These are phyloP conservation scores for Dioszegia hungarica DNA, from an alignment of 768 basidiomycete species.

Conservation along the genomic window DNA sequence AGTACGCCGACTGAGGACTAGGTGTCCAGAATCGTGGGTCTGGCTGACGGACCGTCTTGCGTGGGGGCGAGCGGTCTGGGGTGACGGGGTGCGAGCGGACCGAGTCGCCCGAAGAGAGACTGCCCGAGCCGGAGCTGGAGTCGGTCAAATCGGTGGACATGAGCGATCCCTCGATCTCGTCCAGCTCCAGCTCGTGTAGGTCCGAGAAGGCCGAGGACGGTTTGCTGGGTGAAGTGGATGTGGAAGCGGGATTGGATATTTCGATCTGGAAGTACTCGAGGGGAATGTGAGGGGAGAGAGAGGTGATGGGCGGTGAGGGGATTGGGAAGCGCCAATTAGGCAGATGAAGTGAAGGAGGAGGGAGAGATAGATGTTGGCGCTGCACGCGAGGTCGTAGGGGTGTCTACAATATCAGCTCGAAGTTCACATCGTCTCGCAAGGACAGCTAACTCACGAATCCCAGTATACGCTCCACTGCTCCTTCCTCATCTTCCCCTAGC, in stretches of 20 bases:
- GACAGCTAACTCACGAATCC: neutral
- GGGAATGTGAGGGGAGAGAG: slow-evolving; percentile 22
- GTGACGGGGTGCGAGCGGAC: neutral
- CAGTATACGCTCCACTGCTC: neutral
- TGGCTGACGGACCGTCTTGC: neutral
- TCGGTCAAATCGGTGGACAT: neutral
- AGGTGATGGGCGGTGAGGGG: slow-evolving; percentile 34
- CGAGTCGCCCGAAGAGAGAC: neutral
- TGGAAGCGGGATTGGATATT: slow-evolving; percentile 26
- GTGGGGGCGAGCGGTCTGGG: neutral
- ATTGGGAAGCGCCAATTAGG: slow-evolving; percentile 32
- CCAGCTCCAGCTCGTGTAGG: neutral
- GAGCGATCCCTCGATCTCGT: slow-evolving; percentile 5
- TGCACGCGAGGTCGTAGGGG: slow-evolving; percentile 10
- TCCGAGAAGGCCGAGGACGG: neutral
- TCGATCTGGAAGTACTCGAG: slow-evolving; percentile 22
- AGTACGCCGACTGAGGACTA: neutral
- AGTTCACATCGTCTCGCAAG: too few species aligned
- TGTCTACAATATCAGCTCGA: slow-evolving; percentile 7
- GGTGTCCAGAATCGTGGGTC: neutral
- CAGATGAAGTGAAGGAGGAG: slow-evolving; percentile 11
- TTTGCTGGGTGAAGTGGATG: neutral
- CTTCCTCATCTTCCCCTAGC: slow-evolving; percentile 5
- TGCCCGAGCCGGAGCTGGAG: neutral
- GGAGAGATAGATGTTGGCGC: slow-evolving; percentile 5